These are phyloP conservation scores for Chrysoporthe austroafricana DNA, from an alignment of 2,329 filamentous ascomycete species.

Conservation along the genomic window DNA sequence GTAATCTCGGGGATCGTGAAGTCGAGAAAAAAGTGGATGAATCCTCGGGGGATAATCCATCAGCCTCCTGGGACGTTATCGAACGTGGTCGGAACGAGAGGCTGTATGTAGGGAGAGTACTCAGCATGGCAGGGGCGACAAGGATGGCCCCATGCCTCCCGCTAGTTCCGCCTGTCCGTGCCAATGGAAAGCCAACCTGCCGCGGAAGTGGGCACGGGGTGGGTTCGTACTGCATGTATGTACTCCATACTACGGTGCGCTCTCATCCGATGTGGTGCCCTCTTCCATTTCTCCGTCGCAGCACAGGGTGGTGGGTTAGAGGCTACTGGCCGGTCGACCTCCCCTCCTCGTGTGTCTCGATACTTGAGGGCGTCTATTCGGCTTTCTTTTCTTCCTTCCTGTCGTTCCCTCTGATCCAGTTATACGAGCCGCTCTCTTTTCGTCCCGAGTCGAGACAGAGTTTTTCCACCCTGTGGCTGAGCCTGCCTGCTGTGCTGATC, in stretches of 20 bases:
- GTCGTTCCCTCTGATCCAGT: background rate
- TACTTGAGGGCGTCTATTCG: background rate
- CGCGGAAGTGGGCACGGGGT: slow-evolving; percentile 6
- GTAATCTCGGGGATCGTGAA: background rate
- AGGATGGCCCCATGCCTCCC: background rate
- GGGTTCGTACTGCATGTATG: background rate
- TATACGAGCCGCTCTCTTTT: background rate
- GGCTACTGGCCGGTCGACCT: background rate
- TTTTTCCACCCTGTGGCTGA: background rate
- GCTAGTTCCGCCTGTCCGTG: slow-evolving; percentile 25
- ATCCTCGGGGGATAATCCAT: slow-evolving; percentile 3
- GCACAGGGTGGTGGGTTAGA: background rate
- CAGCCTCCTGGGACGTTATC: background rate
- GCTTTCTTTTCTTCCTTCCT: background rate
- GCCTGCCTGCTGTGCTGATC: background rate
- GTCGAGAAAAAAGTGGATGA: background rate
- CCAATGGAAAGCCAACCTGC: slow-evolving; percentile 17
- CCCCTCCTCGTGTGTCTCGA: background rate
- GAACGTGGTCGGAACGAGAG: too few relatives aligned
- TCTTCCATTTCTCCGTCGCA: slow-evolving; percentile 26
- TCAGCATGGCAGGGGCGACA: background rate
- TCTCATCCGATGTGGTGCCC: background rate
- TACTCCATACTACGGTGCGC: background rate
- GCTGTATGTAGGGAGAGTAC: background rate
- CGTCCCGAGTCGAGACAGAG: background rate